Evolutionary conservation across 805 yeast genomes (phyloP).

Genomic region (Lipomyces kockii): DNA sequence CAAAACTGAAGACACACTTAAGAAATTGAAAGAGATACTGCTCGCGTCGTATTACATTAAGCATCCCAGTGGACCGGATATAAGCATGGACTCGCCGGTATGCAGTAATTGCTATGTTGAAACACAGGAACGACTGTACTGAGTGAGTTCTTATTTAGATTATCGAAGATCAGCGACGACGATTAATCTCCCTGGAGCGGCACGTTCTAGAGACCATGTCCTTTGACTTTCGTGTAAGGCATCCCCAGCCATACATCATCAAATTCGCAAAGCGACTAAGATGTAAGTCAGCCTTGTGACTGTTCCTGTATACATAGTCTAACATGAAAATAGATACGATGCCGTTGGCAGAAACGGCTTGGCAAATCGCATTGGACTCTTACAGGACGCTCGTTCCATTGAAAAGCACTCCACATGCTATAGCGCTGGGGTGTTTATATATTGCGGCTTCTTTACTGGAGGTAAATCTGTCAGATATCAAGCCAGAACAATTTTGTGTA

Average conservation of each 20-base stretch:
- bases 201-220: conserved; percentile 71
- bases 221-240: conserved; percentile 73
- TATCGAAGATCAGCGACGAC: conserved; percentile 49
- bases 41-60: conserved; percentile 54
- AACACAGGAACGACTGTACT: conserved; percentile 29
- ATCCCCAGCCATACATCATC: conserved; percentile 67
- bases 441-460: conserved; percentile 56
- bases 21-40: conserved; percentile 67
- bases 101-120: conserved; percentile 42
- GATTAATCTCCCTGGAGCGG: conserved; percentile 64
- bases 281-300: conserved; percentile 11
- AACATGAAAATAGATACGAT: conserved; percentile 46
- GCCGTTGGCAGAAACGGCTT: conserved; percentile 57
- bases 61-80: conserved; percentile 33
- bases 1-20: conserved; percentile 80
- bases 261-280: conserved; percentile 55
- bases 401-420: conserved; percentile 69
- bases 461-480: conserved; percentile 14
- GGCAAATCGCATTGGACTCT: conserved; percentile 71
- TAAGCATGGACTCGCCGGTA: conserved; percentile 34
- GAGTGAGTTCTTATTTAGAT: neutral
- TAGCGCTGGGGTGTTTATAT: conserved; percentile 65
- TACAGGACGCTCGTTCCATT: conserved; percentile 67
- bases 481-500: conserved; percentile 13
- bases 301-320: neutral